These are phyloP conservation scores for Clonostachys byssicola DNA, from an alignment of 2,329 filamentous ascomycete genomes.

Conservation along the genomic window DNA sequence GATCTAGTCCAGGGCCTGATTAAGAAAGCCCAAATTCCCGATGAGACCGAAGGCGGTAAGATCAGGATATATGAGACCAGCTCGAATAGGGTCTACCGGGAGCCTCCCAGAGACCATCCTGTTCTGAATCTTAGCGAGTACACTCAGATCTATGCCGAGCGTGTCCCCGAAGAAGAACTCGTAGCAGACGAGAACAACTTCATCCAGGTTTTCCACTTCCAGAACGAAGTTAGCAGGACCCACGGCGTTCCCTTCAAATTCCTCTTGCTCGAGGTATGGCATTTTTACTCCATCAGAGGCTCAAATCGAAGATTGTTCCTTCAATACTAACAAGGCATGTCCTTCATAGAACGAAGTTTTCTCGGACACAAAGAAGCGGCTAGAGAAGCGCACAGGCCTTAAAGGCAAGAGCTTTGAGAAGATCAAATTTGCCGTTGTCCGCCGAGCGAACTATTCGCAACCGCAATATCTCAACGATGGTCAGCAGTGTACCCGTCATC, in stretches of 20 bases:
- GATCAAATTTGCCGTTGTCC: slow-evolving; percentile 88
- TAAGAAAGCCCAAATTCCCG: slow-evolving; percentile 75
- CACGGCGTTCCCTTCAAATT: slow-evolving; percentile 94
- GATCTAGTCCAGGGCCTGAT: slow-evolving; percentile 74
- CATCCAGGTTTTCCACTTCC: slow-evolving; percentile 86
- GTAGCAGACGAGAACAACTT: slow-evolving; percentile 53
- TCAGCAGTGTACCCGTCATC: slow-evolving; percentile 37
- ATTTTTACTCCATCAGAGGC: not conserved
- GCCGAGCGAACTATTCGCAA: slow-evolving; percentile 68
- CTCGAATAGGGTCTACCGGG: slow-evolving; percentile 78
- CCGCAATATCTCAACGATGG: slow-evolving; percentile 84
- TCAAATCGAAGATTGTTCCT: not conserved
- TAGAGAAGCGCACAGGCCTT: slow-evolving; percentile 87
- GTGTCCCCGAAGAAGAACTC: slow-evolving; percentile 69
- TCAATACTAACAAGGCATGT: not conserved
- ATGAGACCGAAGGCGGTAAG: slow-evolving; percentile 64
- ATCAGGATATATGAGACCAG: slow-evolving; percentile 82
- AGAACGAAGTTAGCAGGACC: slow-evolving; percentile 77
- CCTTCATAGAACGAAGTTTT: slow-evolving; percentile 70
- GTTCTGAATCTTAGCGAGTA: slow-evolving; percentile 88
- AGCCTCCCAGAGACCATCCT: slow-evolving; percentile 64
- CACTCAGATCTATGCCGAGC: slow-evolving; percentile 75
- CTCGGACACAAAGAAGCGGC: slow-evolving; percentile 86
- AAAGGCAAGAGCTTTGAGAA: slow-evolving; percentile 99
- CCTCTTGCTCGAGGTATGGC: slow-evolving; percentile 70